Percentiles rank a stretch among this genome's conserved stretches.
Conservation (phyloP, 176 grass and related monocot genomes). For the Urochloa ruziziensis region DNA sequence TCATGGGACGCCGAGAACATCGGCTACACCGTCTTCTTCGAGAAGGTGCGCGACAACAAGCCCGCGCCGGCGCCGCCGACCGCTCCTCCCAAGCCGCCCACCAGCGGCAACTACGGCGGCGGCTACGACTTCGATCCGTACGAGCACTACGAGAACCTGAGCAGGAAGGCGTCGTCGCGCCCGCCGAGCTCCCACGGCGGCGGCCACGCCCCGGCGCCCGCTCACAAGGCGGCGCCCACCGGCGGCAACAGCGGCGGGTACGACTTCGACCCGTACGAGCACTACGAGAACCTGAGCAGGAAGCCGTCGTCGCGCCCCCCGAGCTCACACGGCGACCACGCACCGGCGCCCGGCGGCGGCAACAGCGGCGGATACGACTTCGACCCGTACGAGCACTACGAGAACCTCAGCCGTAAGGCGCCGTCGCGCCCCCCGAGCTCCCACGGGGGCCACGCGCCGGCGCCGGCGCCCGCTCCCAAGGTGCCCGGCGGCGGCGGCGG, state of each 20-base stretch:
- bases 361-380: conserved; percentile 15
- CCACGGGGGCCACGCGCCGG: not conserved
- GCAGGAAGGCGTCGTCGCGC: conserved; percentile 18
- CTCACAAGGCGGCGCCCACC: not conserved
- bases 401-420: conserved; percentile 30
- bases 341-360: not conserved
- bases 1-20: conserved; percentile 79
- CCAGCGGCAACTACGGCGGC: too few relatives aligned
- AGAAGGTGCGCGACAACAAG: conserved; percentile 73
- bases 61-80: not conserved
- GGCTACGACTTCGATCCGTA: conserved; percentile 43
- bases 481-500: too few relatives aligned
- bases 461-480: too few relatives aligned
- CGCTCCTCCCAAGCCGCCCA: not conserved
- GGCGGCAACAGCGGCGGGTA: not conserved
- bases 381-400: conserved; percentile 52
- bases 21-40: conserved; percentile 84
- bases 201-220: not conserved
- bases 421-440: conserved; percentile 13
- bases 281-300: conserved; percentile 45
- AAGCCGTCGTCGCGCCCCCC: not conserved
- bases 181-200: conserved; percentile 20
- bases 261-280: conserved; percentile 42
- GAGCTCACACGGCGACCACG: conserved; percentile 3
- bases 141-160: conserved; percentile 47